phyloP scores from a whole-genome alignment of 1,284 basidiomycete species.

The Microbotryum lychnidis-dioicae region DNA sequence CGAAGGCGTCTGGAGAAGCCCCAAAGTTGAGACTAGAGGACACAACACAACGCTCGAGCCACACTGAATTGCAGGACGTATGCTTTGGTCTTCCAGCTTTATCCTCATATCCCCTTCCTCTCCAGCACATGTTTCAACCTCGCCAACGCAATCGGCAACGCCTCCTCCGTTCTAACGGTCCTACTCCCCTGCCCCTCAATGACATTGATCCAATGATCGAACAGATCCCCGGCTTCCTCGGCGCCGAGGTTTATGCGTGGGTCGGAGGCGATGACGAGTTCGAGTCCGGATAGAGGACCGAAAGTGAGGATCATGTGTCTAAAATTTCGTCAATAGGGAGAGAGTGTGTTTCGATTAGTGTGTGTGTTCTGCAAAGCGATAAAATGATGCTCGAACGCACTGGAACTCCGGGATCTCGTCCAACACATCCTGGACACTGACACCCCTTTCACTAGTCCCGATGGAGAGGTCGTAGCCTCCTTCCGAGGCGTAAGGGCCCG shows the following conservation, averaged over 20 bases:
- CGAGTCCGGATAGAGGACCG: slow-evolving; percentile 37
- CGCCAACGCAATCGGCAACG: not conserved
- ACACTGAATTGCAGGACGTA: no score
- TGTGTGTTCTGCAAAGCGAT: no score
- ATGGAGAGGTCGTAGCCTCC: slow-evolving; percentile 38
- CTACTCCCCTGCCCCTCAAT: slow-evolving; percentile 36
- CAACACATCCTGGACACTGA: slow-evolving; percentile 11
- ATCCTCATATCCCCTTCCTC: not conserved
- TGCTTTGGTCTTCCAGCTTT: no score
- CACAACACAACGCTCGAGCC: no score
- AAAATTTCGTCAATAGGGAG: not conserved
- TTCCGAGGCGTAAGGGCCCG: slow-evolving; percentile 8
- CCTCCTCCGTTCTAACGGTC: slow-evolving; percentile 38
- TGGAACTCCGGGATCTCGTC: not conserved
- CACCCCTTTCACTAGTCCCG: slow-evolving; percentile 38
- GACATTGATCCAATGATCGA: slow-evolving; percentile 39
- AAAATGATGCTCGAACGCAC: slow-evolving; percentile 1
- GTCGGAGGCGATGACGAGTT: slow-evolving; percentile 35
- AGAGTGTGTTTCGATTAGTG: no score
- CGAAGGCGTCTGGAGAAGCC: no score
- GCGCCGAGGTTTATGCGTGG: slow-evolving; percentile 32
- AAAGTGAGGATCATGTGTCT: slow-evolving; percentile 36
- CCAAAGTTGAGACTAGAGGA: no score
- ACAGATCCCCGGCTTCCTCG: slow-evolving; percentile 35
- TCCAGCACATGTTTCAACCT: not conserved